Evolutionary conservation across 2,329 filamentous ascomycete species (phyloP).

Genomic region (Colletotrichum abscissum): DNA sequence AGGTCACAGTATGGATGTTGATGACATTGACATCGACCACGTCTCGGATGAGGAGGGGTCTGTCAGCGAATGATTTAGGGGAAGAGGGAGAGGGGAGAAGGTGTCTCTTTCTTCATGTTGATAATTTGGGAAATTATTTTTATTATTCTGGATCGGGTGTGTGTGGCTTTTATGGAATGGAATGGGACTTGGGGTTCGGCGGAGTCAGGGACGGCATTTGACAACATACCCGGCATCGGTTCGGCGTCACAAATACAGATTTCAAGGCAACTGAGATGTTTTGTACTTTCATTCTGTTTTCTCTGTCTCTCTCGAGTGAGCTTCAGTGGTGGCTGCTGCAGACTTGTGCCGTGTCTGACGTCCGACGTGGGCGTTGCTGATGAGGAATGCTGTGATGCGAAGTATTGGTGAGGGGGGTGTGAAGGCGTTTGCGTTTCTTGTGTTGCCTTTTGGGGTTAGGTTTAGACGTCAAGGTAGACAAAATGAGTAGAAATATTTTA

Average conservation of each 20-base stretch:
- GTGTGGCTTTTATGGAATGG: not conserved
- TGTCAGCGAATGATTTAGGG: conserved; percentile 28
- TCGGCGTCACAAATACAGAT: conserved; percentile 32
- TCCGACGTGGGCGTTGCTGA: not conserved
- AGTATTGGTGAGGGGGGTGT: not conserved
- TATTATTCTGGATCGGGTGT: not conserved
- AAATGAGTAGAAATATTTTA: conserved; percentile 9
- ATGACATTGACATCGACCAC: conserved; percentile 26
- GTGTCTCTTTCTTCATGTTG: conserved; percentile 19
- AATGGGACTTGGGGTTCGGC: not conserved
- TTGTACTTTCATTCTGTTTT: conserved; percentile 4
- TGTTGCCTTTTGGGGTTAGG: not conserved
- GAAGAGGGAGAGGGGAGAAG: not conserved
- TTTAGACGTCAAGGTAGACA: conserved; percentile 14
- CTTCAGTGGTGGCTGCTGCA: not conserved
- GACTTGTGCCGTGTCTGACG: not conserved
- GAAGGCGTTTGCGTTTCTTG: not conserved
- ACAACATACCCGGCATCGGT: conserved; percentile 36
- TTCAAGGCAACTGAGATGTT: conserved; percentile 30
- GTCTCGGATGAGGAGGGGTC: conserved; percentile 31
- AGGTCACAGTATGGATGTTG: conserved; percentile 24
- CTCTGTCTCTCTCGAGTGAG: not conserved
- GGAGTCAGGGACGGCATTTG: conserved; percentile 33
- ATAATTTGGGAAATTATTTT: conserved; percentile 5
- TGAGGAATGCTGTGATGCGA: not conserved